phyloP scores from a whole-genome alignment of 2,329 filamentous ascomycete species.

The Penicillium frequentans region DNA sequence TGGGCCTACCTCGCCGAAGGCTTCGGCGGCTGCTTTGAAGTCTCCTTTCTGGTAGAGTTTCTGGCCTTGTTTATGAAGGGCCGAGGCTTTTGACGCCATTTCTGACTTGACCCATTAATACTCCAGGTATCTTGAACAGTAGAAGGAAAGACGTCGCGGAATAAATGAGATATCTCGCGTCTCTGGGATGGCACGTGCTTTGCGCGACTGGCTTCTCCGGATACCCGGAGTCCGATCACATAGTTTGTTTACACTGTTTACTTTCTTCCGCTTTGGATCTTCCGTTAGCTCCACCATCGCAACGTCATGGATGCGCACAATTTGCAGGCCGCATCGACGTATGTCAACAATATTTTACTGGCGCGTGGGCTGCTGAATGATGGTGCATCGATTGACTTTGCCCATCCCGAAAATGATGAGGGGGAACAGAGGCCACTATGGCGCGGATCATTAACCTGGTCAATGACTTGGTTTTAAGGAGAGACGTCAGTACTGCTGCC shows the following conservation, averaged over 20 bases:
- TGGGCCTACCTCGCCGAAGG: slow-evolving; percentile 40
- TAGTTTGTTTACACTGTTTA: slow-evolving; percentile 36
- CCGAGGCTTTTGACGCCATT: slow-evolving; percentile 20
- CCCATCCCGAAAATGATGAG: slow-evolving; percentile 64
- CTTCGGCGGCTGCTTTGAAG: slow-evolving; percentile 44
- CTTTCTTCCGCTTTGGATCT: slow-evolving; percentile 44
- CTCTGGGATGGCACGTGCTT: slow-evolving; percentile 6
- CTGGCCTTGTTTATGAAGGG: slow-evolving; percentile 42
- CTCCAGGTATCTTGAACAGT: background rate
- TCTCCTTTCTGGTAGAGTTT: slow-evolving; percentile 45
- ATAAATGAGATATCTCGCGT: background rate
- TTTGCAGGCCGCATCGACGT: slow-evolving; percentile 61
- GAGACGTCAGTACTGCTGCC: slow-evolving; percentile 67
- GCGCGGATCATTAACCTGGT: slow-evolving; percentile 86
- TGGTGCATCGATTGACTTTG: slow-evolving; percentile 71
- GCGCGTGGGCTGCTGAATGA: slow-evolving; percentile 62
- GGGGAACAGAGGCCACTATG: slow-evolving; percentile 67
- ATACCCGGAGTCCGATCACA: slow-evolving; percentile 15
- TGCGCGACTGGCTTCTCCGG: slow-evolving; percentile 23
- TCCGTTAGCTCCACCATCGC: slow-evolving; percentile 8
- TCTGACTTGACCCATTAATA: background rate
- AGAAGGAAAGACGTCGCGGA: background rate
- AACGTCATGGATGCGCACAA: slow-evolving; percentile 48
- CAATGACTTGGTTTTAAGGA: slow-evolving; percentile 85
- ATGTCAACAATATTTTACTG: slow-evolving; percentile 66